Percentiles rank a stretch among this genome's conserved stretches.
These are phyloP conservation scores for Plasmopara halstedii DNA, from an alignment of 352 stramenopile genomes.

Conservation along the genomic window DNA sequence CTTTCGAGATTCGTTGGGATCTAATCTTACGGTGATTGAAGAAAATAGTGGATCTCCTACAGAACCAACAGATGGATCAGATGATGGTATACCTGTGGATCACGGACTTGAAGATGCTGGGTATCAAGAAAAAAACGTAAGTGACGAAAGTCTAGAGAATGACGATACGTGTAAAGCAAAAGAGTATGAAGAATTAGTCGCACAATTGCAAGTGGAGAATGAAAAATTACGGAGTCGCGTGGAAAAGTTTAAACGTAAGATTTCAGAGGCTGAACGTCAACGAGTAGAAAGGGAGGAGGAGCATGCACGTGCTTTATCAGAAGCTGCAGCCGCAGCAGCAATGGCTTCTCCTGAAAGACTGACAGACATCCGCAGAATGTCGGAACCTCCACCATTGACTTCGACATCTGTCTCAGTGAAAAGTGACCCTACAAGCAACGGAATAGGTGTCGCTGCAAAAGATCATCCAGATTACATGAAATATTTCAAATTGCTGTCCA, in stretches of 20 bases:
- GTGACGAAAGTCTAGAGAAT: constrained; percentile 22
- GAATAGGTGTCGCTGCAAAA: constrained; percentile 40
- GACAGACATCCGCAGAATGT: constrained; percentile 1
- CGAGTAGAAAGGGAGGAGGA: constrained; percentile 49
- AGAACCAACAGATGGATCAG: constrained; percentile 44
- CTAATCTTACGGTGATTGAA: constrained; percentile 60
- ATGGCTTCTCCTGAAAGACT: constrained; percentile 8
- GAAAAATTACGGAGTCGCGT: constrained; percentile 62
- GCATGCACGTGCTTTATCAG: constrained; percentile 26
- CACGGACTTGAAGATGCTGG: constrained; percentile 34
- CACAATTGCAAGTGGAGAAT: constrained; percentile 64
- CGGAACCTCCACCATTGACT: constrained; percentile 4
- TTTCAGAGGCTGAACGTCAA: constrained; percentile 44
- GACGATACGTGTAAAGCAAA: constrained; percentile 17
- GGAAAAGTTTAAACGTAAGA: constrained; percentile 68
- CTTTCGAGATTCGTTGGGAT: constrained; percentile 35
- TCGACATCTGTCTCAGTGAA: constrained; percentile 7
- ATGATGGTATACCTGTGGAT: constrained; percentile 39
- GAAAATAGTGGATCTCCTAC: constrained; percentile 55
- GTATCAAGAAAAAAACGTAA: constrained; percentile 11
- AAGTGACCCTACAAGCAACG: constrained; percentile 9
- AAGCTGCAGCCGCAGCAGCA: constrained; percentile 18
- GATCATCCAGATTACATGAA: constrained; percentile 72
- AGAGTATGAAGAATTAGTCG: constrained; percentile 32
- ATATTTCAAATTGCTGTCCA: constrained; percentile 78